These are phyloP conservation scores for Aspergillus transmontanensis DNA, from an alignment of 2,329 filamentous ascomycete species.

Conservation along the genomic window DNA sequence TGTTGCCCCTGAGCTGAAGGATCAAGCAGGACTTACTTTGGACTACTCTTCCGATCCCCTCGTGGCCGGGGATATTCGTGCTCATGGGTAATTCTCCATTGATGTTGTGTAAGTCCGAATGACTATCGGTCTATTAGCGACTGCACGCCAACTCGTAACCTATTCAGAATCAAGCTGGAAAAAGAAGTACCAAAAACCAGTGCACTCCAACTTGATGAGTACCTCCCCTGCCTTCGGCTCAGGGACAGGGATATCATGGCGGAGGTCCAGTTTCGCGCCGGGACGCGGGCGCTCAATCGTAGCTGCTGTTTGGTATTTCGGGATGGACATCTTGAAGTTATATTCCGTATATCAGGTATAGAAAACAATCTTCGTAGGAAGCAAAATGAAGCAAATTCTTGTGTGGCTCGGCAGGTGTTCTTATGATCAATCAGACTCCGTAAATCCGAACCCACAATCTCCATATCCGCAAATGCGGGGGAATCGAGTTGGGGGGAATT, in stretches of 20 bases:
- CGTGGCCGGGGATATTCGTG: slow-evolving; percentile 43
- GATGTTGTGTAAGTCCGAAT: slow-evolving; percentile 44
- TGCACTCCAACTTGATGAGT: slow-evolving; percentile 44
- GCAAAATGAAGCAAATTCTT: too few species aligned
- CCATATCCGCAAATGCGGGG: neutral
- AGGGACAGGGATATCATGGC: slow-evolving; percentile 36
- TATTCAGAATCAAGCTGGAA: neutral
- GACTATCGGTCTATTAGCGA: slow-evolving; percentile 17
- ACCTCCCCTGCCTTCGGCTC: slow-evolving; percentile 37
- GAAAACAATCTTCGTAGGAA: too few species aligned
- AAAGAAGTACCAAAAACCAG: slow-evolving; percentile 36
- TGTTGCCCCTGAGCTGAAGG: neutral
- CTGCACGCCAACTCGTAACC: neutral
- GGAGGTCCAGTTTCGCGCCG: slow-evolving; percentile 38
- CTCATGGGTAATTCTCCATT: slow-evolving; percentile 34
- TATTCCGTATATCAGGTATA: too few species aligned
- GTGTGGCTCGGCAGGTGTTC: too few species aligned
- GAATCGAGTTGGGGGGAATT: neutral
- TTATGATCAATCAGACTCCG: neutral
- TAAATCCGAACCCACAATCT: neutral
- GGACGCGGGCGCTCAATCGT: slow-evolving; percentile 38
- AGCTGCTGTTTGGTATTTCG: neutral
- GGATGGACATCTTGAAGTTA: neutral
- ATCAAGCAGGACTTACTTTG: neutral
- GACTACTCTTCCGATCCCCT: slow-evolving; percentile 43